Evolutionary conservation across 202 grass and related monocot genomes (phyloP).

Genomic region (Elaeis oleifera): DNA sequence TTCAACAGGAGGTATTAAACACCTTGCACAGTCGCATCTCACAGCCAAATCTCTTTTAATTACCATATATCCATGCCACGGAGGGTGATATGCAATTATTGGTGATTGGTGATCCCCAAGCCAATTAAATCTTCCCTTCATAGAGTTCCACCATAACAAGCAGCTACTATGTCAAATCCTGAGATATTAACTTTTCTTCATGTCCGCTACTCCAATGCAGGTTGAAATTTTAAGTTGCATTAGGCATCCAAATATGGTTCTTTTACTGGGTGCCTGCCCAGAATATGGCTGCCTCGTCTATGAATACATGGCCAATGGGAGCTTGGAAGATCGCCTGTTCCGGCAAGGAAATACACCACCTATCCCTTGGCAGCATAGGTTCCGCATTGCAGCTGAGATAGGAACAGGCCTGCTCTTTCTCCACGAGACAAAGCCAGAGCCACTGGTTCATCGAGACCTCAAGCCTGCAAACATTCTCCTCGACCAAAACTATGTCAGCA

Average conservation of each 20-base stretch:
- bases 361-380: slow-evolving; percentile 13
- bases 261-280: slow-evolving; percentile 10
- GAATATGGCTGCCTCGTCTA: slow-evolving; percentile 10
- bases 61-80: too few species aligned
- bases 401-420: slow-evolving; percentile 10
- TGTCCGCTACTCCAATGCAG: neutral
- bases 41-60: neutral
- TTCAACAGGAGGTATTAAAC: slow-evolving; percentile 8
- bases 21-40: too few species aligned
- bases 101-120: too few species aligned
- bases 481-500: slow-evolving; percentile 10
- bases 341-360: slow-evolving; percentile 5
- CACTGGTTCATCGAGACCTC: slow-evolving; percentile 6
- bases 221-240: slow-evolving; percentile 14
- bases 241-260: slow-evolving; percentile 14
- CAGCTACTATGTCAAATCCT: too few species aligned
- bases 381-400: slow-evolving; percentile 6
- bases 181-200: neutral
- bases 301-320: slow-evolving; percentile 12
- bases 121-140: too few species aligned
- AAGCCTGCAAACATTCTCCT: slow-evolving; percentile 16
- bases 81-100: too few species aligned
- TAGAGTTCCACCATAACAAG: too few species aligned
- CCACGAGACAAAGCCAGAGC: slow-evolving; percentile 8
- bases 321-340: slow-evolving; percentile 13